Base-by-base conservation (phyloP, 2,329 filamentous ascomycete species). In the Incumbomyces delicatus region DNA sequence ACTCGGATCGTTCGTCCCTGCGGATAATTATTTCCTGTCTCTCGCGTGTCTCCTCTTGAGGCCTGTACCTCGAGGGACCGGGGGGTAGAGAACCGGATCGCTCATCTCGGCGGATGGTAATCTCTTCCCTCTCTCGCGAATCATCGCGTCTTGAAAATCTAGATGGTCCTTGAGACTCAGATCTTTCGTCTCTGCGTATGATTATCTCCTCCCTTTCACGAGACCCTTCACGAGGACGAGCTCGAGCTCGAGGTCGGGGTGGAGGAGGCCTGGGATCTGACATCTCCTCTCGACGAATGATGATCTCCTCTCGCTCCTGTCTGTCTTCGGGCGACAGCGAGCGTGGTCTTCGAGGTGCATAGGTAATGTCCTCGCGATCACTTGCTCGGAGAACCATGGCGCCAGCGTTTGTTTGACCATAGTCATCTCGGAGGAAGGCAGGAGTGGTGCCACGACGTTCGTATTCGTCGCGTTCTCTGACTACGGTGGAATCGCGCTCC, bases 1-100 rank as follows among this genome's bases (percentile, higher is more conserved):
- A 43, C 38, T 36, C 46, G 22, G 46, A 46, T 33, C 54, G 49
- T 35, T 62, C 57, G 16, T 60, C 57, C 48, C 58, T 59, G 27
- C 62, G 55, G 43, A 68, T 61, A 31, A 65, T 58, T 31, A 68
- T 59, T 44, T 62, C 62, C 44, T 63, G 60, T 27, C 56, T 56
- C 6, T 61, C 56, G 44, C 56, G 20, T 48, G 51, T 22, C 54
- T 52, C 41, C 52, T 53, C 43, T 57, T 57, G 29, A 32, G 50
- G 52, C n/a, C 50, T 46, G n/a, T 50, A 41, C 31, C 53, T 38
- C 13, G 32, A 43, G 46, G 57, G 35, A 10, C 18, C 7, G 10
- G 41, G 17, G 8, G 41, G 32, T 27, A 17, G 3, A 3, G 41
- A 18, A 12, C 36, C 30, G 4, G 31, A 34, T 20, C 32, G n/a